Conservation (phyloP, 805 yeast genomes). For the Myxozyma mucilagina region DNA sequence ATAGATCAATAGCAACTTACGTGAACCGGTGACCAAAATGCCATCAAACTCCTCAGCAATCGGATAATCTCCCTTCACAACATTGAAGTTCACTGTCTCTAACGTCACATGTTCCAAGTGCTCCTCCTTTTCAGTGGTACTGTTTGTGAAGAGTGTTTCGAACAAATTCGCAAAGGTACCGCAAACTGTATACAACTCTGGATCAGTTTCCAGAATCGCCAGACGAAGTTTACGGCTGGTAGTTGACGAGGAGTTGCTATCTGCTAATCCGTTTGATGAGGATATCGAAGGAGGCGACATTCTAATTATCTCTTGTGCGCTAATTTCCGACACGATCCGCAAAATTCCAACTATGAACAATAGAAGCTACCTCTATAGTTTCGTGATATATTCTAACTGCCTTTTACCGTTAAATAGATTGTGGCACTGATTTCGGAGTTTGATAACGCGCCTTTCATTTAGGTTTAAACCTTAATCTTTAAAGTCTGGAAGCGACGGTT, state of each 20-base stretch:
- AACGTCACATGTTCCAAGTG: constrained; percentile 17
- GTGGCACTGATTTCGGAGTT: too few species aligned
- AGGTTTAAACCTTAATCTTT: too few species aligned
- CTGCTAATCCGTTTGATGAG: background rate
- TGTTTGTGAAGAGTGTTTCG: constrained; percentile 32
- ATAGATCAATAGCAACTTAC: constrained; percentile 7
- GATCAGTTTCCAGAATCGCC: constrained; percentile 44
- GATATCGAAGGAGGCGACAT: background rate
- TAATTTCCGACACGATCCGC: too few species aligned
- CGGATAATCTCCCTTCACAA: constrained; percentile 39
- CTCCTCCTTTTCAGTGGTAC: constrained; percentile 34
- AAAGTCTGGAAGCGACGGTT: too few species aligned
- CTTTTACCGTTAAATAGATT: too few species aligned
- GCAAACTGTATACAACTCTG: constrained; percentile 31
- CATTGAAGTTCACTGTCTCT: constrained; percentile 35
- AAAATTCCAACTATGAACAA: too few species aligned
- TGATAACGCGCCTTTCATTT: too few species aligned
- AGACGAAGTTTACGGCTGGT: constrained; percentile 13
- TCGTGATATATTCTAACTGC: too few species aligned
- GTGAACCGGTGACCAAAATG: constrained; percentile 44
- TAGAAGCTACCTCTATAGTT: too few species aligned
- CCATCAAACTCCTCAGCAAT: constrained; percentile 35
- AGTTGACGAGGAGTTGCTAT: background rate
- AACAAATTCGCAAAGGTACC: constrained; percentile 43
- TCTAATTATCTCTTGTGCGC: too few species aligned